These are phyloP conservation scores for Mortierella sp. DNA, from an alignment of 371 early-diverging fungal species.

Conservation along the genomic window DNA sequence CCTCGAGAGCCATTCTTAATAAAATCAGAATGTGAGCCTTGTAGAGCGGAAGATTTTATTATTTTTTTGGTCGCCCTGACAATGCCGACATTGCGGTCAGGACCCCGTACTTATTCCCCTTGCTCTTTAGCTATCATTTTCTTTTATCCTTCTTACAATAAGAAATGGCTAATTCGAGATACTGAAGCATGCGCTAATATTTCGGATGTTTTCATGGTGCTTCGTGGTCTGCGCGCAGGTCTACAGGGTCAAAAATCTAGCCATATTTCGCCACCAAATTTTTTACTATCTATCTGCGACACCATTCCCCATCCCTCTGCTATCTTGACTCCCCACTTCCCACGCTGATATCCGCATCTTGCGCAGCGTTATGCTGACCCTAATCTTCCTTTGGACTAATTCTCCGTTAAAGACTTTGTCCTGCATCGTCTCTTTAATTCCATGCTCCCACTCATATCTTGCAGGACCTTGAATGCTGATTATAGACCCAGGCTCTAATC, in stretches of 20 bases:
- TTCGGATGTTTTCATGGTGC: too few relatives aligned
- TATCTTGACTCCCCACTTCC: constrained; percentile 28
- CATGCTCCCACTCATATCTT: constrained; percentile 54
- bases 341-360: constrained; percentile 44
- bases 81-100: background rate
- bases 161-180: too few relatives aligned
- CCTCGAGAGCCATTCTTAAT: background rate
- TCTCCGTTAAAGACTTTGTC: constrained; percentile 25
- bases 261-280: too few relatives aligned
- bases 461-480: constrained; percentile 38
- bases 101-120: background rate
- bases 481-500: constrained; percentile 49
- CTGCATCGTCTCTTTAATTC: constrained; percentile 33
- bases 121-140: background rate
- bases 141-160: background rate
- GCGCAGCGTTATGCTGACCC: constrained; percentile 49
- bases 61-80: background rate
- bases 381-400: constrained; percentile 26
- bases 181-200: too few relatives aligned
- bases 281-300: constrained; percentile 27
- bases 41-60: background rate
- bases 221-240: too few relatives aligned
- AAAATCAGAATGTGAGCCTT: background rate
- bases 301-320: constrained; percentile 15
- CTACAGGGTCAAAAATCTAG: too few relatives aligned